phyloP scores from a whole-genome alignment of 768 basidiomycete genomes.

The Hygrophoropsis aurantiaca region DNA sequence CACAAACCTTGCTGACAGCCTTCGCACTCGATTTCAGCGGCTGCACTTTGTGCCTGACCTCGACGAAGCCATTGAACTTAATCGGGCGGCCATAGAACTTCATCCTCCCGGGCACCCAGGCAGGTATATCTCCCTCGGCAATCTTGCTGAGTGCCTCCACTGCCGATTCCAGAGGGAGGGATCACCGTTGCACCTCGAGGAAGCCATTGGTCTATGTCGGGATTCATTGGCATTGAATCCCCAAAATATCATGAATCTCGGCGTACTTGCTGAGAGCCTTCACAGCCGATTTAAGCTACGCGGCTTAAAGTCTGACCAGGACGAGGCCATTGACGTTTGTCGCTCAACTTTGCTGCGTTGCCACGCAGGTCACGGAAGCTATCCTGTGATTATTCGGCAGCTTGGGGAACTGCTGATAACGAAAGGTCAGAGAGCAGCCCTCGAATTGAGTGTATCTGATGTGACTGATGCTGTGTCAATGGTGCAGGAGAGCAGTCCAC shows the following conservation, averaged over 20 bases:
- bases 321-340: background rate
- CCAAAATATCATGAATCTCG: background rate
- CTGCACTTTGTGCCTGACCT: slow-evolving; percentile 2
- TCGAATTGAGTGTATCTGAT: background rate
- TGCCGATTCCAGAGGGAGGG: background rate
- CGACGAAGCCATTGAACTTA: slow-evolving; percentile 9
- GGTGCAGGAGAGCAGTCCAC: background rate
- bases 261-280: background rate
- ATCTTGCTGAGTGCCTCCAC: slow-evolving; percentile 6
- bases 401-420: background rate
- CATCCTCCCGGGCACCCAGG: slow-evolving; percentile 5
- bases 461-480: background rate
- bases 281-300: background rate
- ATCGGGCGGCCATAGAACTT: slow-evolving; percentile 12
- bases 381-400: background rate
- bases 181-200: background rate
- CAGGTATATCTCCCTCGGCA: slow-evolving; percentile 10
- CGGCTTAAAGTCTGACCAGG: background rate
- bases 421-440: background rate
- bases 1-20: background rate
- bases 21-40: background rate
- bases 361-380: background rate
- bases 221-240: background rate
- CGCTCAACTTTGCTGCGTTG: background rate
- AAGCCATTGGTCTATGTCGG: background rate